These are phyloP conservation scores for Groenewaldozyma salmanticensis DNA, from an alignment of 805 yeast species.

Conservation along the genomic window DNA sequence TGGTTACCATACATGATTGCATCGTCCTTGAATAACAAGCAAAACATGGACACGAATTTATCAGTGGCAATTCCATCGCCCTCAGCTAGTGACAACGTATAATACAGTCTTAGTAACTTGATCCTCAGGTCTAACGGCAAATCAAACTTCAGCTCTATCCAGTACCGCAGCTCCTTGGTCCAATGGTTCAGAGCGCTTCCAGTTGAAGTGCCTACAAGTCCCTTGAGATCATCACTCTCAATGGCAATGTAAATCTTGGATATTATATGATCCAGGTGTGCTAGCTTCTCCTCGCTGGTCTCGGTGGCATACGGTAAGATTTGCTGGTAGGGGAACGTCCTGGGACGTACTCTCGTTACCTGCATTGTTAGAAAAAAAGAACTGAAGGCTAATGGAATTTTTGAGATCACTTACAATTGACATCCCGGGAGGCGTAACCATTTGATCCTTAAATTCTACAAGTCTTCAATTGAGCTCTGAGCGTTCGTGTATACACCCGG, in stretches of 20 bases:
- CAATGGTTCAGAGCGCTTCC: constrained; percentile 70
- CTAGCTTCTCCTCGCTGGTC: constrained; percentile 54
- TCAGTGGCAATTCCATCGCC: constrained; percentile 58
- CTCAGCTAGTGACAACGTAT: constrained; percentile 57
- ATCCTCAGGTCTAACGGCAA: constrained; percentile 61
- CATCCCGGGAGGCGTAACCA: too few relatives aligned
- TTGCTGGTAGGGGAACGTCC: constrained; percentile 32
- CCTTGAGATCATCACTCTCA: constrained; percentile 63
- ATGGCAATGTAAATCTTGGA: constrained; percentile 72
- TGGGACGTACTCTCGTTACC: constrained; percentile 21
- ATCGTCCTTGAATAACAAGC: constrained; percentile 43
- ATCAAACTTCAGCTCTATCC: constrained; percentile 69
- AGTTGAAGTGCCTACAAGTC: constrained; percentile 46
- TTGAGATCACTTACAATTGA: neutral
- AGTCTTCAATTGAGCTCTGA: too few relatives aligned
- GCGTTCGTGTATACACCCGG: too few relatives aligned
- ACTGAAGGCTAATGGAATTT: neutral
- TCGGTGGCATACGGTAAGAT: constrained; percentile 71
- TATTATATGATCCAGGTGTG: constrained; percentile 69
- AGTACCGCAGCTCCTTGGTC: constrained; percentile 75
- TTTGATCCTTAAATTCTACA: too few relatives aligned
- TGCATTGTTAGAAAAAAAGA: neutral
- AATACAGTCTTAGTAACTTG: constrained; percentile 58
- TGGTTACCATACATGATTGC: constrained; percentile 18
- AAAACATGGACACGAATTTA: constrained; percentile 54